Base-by-base conservation (phyloP, 805 yeast genomes). In the Torulaspora microellipsoides region DNA sequence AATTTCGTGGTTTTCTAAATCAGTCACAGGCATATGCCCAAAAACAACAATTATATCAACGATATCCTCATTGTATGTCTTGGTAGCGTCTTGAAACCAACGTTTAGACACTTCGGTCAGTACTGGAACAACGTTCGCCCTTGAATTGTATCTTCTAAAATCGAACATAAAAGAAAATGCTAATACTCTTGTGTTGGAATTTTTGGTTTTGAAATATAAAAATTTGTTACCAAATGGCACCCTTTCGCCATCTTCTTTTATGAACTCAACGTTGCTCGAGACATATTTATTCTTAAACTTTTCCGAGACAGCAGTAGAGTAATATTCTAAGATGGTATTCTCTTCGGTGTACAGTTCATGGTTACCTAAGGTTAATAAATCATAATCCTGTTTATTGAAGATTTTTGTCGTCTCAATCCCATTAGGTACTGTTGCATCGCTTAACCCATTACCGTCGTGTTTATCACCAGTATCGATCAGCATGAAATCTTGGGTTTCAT, bases 391-490 rank as follows among this genome's bases (percentile, higher is more conserved):
- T 45, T 71, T 66, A 52, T 75, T 75, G 60, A 90, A 85, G 0
- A 90, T 72, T 1, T 72, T 71, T 23, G 81, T 75, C 0, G 93
- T 77, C 12, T 70, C 62, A 4, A 65, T 55, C 0, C 96, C 98
- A 58, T 83, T 84, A 2, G 91, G 86, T 2, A 28, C 42, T 0
- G 95, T 83, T 11, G 84, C 80, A 65, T 91, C 97, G 31, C 87
- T 75, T 10, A 89, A 66, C 0, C 98, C 98, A 59, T 88, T 90
- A 1, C 98, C 98, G 62, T 91, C 98, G 55, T 87, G 95, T 49
- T 87, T 80, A 64, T 91, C 98, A 4, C 98, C 98, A 1, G 95
- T 80, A 58, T 91, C 98, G 2, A 91, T 73, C 4, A 89, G 56
- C 3, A 91, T 54, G 14, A 90, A 60, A 57, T 91, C 98, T 14